Evolutionary conservation across 2,329 filamentous ascomycete species (phyloP).

Genomic region (Nemania abortiva): DNA sequence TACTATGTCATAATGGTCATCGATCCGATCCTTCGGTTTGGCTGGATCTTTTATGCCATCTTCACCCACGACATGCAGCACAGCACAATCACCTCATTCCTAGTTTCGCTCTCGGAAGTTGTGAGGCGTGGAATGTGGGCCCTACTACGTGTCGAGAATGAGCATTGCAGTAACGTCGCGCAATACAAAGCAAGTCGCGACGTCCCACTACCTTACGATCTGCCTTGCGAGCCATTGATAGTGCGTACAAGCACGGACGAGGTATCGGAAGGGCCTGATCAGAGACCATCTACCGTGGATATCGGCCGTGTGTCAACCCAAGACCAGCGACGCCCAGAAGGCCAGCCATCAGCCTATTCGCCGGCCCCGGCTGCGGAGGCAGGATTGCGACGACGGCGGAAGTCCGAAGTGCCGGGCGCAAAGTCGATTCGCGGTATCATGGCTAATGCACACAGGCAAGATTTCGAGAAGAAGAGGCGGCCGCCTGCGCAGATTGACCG

Average conservation of each 20-base stretch:
- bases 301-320: constrained; percentile 38
- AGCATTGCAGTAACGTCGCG: constrained; percentile 92
- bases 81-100: constrained; percentile 83
- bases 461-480: constrained; percentile 85
- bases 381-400: constrained; percentile 42
- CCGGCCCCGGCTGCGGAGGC: constrained; percentile 43
- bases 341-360: constrained; percentile 29
- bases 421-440: constrained; percentile 72
- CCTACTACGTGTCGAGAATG: constrained; percentile 94
- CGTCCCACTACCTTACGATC: constrained; percentile 84
- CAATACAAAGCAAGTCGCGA: constrained; percentile 92
- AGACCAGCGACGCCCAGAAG: constrained; percentile 29
- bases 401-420: constrained; percentile 45
- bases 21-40: constrained; percentile 88
- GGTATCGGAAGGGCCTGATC: constrained; percentile 30
- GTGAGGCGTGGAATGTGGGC: constrained; percentile 91
- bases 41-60: constrained; percentile 94
- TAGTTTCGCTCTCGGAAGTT: constrained; percentile 82
- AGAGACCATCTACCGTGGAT: constrained; percentile 35
- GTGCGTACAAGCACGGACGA: constrained; percentile 57
- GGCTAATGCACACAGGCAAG: constrained; percentile 86
- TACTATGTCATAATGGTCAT: constrained; percentile 89
- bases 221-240: constrained; percentile 59
- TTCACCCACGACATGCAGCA: constrained; percentile 85
- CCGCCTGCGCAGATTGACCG: constrained; percentile 57